phyloP scores from a whole-genome alignment of 176 grass and related monocot genomes.

The Oryza meyeriana region DNA sequence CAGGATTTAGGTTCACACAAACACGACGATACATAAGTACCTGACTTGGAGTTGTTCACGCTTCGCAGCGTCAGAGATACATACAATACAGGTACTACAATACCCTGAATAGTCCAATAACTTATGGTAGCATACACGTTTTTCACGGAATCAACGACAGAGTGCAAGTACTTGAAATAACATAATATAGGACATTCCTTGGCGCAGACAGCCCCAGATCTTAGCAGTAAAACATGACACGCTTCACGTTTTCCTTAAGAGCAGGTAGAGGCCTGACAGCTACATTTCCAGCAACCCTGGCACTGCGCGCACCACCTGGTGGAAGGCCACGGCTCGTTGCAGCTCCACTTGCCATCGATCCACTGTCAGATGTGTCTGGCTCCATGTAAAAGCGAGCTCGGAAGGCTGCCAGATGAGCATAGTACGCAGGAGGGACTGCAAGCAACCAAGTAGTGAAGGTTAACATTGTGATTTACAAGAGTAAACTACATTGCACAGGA shows the following conservation, averaged over 20 bases:
- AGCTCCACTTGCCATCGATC: slow-evolving; percentile 63
- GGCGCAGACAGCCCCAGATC: neutral
- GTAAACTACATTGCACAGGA: neutral
- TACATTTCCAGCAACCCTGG: slow-evolving; percentile 56
- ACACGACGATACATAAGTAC: neutral
- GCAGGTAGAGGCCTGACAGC: slow-evolving; percentile 88
- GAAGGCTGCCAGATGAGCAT: slow-evolving; percentile 88
- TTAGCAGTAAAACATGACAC: slow-evolving; percentile 96
- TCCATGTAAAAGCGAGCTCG: slow-evolving; percentile 92
- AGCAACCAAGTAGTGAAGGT: neutral
- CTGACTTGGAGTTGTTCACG: neutral
- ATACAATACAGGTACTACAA: slow-evolving; percentile 9
- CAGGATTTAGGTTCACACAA: neutral
- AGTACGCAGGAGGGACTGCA: slow-evolving; percentile 86
- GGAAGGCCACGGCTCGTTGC: slow-evolving; percentile 46
- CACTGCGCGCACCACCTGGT: slow-evolving; percentile 37
- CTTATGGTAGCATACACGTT: neutral
- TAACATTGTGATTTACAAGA: neutral
- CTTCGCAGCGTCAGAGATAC: neutral
- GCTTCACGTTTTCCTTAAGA: slow-evolving; percentile 85
- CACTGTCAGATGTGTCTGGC: slow-evolving; percentile 81
- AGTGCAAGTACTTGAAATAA: neutral
- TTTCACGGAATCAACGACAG: neutral
- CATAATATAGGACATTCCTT: neutral
- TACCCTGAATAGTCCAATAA: neutral